Base-by-base conservation (phyloP, 169 alveolate genomes). In the Plasmodium blacklocki region DNA sequence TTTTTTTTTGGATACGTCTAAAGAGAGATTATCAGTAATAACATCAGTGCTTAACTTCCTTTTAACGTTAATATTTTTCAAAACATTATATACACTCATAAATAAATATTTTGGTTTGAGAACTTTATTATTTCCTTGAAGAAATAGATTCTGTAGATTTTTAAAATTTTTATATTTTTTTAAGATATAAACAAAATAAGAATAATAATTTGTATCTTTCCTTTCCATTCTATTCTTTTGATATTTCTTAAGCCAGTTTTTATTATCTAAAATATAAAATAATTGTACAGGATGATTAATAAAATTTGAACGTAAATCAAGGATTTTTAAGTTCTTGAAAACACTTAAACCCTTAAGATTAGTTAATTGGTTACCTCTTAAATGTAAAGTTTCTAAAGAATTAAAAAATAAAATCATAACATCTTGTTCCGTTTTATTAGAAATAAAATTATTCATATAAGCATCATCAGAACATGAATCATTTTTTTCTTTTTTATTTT, bases 261-360 rank as follows among this genome's bases (percentile, higher is more conserved):
- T 50, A 15, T 76, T 76, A 21, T 76, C 89, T 11, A 76, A 67
- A 54, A 76, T 50, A 70, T 76, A 76, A 50, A 76, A 76, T 3
- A 76, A 50, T 76, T 76, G 89, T 5, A 76, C 89, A 29, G 89
- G 89, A 68, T 76, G 89, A 39, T 66, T 76, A 63, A 76, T 76
- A 0, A 76, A 49, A 62, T 76, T 76, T 1, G 89, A 76, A 7
- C 89, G 63, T 58, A 76, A 75, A 18, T 76, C 89, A 15, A 76
- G 32, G 0, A 64, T 29, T 14, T 76, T 76, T 21, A 76, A 43
- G 64, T 76, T 76, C 50, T 64, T 76, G n/a, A 76, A 76, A 14
- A 76, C 89, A 29, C 89, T 76, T 14, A 76, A 19, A 15, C 89
- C 89, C 52, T 76, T 76, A 26, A 76, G 52, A 68, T 76, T 76